Conservation (phyloP, 169 alveolate genomes). For the Plasmodium gaboni region DNA sequence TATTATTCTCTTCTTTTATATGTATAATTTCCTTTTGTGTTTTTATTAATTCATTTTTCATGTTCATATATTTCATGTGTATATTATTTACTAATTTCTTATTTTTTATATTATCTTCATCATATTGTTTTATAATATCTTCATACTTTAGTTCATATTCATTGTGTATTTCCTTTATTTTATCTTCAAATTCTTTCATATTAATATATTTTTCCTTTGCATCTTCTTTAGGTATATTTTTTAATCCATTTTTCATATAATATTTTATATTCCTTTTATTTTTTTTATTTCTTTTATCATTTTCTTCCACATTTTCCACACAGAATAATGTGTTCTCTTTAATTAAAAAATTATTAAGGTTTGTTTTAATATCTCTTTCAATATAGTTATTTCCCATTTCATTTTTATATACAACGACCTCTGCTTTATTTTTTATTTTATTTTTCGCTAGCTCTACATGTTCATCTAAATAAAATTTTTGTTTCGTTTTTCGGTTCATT, state of each 20-base stretch:
- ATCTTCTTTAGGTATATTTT: neutral
- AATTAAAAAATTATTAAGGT: too few relatives aligned
- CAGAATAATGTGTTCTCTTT: neutral
- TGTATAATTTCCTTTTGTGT: constrained; percentile 11
- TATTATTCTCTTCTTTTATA: constrained; percentile 30
- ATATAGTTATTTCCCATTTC: too few relatives aligned
- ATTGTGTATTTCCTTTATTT: constrained; percentile 29
- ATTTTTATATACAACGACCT: too few relatives aligned
- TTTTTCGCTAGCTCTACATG: too few relatives aligned
- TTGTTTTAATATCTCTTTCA: too few relatives aligned
- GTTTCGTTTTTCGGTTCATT: neutral
- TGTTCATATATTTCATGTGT: constrained; percentile 46
- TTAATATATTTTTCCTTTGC: neutral
- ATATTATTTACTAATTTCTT: constrained; percentile 37
- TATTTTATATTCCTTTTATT: neutral
- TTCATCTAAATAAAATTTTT: too few relatives aligned
- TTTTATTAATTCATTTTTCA: constrained; percentile 47
- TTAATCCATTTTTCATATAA: constrained; percentile 2
- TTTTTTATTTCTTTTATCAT: constrained; percentile 1
- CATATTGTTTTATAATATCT: constrained; percentile 24
- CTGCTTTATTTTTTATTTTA: too few relatives aligned
- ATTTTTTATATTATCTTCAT: constrained; percentile 34
- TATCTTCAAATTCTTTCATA: constrained; percentile 29
- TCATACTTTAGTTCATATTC: constrained; percentile 15
- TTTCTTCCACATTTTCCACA: neutral